Evolutionary conservation across 2,329 filamentous ascomycete species (phyloP).

Genomic region (Fusarium graminum): DNA sequence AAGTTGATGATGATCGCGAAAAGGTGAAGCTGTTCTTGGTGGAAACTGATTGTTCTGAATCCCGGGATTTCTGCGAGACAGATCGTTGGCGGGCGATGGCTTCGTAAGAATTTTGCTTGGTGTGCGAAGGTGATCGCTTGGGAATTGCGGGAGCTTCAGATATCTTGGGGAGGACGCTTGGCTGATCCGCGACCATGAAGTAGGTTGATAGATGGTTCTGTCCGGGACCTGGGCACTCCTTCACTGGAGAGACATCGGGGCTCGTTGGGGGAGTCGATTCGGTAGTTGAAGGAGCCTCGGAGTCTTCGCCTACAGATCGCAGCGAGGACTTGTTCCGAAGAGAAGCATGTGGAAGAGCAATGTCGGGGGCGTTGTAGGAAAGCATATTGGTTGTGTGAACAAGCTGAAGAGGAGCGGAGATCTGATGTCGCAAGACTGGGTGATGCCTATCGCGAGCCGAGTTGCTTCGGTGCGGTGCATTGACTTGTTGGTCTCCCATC

Average conservation of each 20-base stretch:
- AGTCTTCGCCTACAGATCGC: slow-evolving; percentile 72
- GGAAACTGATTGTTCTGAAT: slow-evolving; percentile 65
- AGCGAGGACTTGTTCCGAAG: slow-evolving; percentile 62
- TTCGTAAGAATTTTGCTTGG: slow-evolving; percentile 84
- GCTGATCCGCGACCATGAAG: slow-evolving; percentile 67
- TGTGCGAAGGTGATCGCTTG: slow-evolving; percentile 84
- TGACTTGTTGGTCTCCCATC: slow-evolving; percentile 58
- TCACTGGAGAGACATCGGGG: slow-evolving; percentile 73
- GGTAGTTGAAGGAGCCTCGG: slow-evolving; percentile 71
- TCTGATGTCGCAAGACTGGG: slow-evolving; percentile 72
- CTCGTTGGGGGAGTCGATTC: slow-evolving; percentile 74
- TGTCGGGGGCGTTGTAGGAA: slow-evolving; percentile 92
- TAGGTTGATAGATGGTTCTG: slow-evolving; percentile 78
- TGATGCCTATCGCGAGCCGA: slow-evolving; percentile 60
- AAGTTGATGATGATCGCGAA: slow-evolving; percentile 69
- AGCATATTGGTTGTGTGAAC: slow-evolving; percentile 97
- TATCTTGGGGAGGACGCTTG: slow-evolving; percentile 53
- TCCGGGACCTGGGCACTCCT: slow-evolving; percentile 67
- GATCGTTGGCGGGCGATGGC: slow-evolving; percentile 76
- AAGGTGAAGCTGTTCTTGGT: slow-evolving; percentile 69
- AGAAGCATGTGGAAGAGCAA: slow-evolving; percentile 70
- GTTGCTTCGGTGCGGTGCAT: slow-evolving; percentile 63
- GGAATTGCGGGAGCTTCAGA: slow-evolving; percentile 71
- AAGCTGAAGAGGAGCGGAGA: slow-evolving; percentile 88
- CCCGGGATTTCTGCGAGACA: slow-evolving; percentile 68